Conservation (phyloP, 2,329 filamentous ascomycete genomes). For the Fusarium denticulatum region DNA sequence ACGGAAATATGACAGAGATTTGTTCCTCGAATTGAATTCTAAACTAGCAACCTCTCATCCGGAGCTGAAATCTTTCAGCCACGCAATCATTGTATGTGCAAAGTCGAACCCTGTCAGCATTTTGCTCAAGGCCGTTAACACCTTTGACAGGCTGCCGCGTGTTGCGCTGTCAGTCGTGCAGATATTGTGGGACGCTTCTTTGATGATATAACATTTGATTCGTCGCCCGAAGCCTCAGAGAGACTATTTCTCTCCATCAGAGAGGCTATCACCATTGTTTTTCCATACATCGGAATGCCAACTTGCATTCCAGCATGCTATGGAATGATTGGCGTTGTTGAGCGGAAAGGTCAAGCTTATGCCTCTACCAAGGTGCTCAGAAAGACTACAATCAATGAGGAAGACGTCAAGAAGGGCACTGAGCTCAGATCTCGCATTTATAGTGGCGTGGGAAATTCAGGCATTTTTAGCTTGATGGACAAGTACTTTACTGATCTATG, state of each 20-base stretch:
- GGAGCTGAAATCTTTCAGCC: background rate
- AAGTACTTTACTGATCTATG: constrained; percentile 30
- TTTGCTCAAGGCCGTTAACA: background rate
- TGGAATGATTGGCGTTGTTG: constrained; percentile 32
- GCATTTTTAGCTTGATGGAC: constrained; percentile 26
- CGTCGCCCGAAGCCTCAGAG: constrained; percentile 9
- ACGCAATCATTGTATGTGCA: constrained; percentile 20
- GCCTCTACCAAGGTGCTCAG: constrained; percentile 22
- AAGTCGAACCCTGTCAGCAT: too few species aligned
- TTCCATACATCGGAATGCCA: constrained; percentile 29
- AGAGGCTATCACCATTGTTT: constrained; percentile 29
- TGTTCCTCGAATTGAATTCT: constrained; percentile 13
- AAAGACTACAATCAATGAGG: constrained; percentile 19
- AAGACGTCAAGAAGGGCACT: constrained; percentile 7
- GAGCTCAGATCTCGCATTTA: constrained; percentile 24
- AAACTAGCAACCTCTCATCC: background rate
- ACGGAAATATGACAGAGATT: constrained; percentile 4
- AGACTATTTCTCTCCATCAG: constrained; percentile 9
- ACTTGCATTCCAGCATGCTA: constrained; percentile 32
- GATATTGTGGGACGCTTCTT: constrained; percentile 25
- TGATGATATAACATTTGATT: constrained; percentile 22
- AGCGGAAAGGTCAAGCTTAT: constrained; percentile 20
- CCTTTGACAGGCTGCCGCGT: constrained; percentile 13
- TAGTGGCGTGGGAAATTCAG: constrained; percentile 24
- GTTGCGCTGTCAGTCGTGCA: constrained; percentile 26